A percentile compares a stretch with the other conserved stretches of the same genome.
These are phyloP conservation scores for Beta vulgaris DNA, from an alignment of 148 eudicot genomes.

Conservation along the genomic window DNA sequence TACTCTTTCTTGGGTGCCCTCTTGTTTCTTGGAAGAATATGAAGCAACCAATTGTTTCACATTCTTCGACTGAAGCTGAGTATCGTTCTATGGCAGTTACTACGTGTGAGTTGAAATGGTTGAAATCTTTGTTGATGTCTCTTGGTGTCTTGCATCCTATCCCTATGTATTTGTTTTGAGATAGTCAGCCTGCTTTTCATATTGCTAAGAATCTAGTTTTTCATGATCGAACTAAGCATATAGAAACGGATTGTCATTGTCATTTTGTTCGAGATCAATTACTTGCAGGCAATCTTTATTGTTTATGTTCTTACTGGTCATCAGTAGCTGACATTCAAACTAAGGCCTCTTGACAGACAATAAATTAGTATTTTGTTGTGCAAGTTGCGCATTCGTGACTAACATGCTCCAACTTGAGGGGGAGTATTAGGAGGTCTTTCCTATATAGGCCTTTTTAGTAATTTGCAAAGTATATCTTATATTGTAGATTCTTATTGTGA, in stretches of 20 bases:
- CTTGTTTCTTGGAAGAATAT: too few species aligned
- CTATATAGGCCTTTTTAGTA: too few species aligned
- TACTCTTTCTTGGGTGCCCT: too few species aligned
- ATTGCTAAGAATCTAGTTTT: neutral
- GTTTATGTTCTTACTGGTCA: neutral
- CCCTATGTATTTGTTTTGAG: neutral
- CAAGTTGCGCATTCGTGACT: neutral
- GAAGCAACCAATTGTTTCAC: too few species aligned
- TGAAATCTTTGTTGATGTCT: neutral
- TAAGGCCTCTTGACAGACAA: neutral
- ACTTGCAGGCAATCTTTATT: neutral
- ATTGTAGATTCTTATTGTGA: too few species aligned
- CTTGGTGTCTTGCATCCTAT: neutral
- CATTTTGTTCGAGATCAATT: neutral
- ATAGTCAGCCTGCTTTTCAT: neutral
- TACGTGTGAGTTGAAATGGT: neutral
- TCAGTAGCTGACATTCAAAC: neutral
- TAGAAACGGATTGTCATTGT: neutral
- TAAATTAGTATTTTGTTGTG: neutral
- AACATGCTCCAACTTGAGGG: conserved; percentile 3
- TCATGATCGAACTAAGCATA: neutral
- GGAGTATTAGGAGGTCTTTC: too few species aligned
- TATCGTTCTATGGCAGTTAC: neutral
- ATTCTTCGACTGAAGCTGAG: too few species aligned
- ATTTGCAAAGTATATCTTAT: too few species aligned